Evolutionary conservation across 1,139 yeast species (phyloP).

Genomic region (Scheffersomyces parashehatae): DNA sequence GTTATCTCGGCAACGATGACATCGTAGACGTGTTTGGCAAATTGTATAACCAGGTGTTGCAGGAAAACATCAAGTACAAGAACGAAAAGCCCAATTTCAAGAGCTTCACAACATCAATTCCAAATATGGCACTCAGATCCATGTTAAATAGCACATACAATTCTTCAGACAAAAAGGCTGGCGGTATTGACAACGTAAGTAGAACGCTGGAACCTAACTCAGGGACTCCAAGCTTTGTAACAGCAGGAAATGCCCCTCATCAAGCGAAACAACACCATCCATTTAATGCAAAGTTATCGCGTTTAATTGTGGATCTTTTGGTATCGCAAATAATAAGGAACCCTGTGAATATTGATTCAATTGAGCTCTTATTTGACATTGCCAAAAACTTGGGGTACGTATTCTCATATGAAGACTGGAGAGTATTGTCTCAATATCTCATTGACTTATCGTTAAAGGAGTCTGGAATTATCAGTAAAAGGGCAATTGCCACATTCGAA

Average conservation of each 20-base stretch:
- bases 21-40: constrained; percentile 23
- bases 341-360: constrained; percentile 52
- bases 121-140: constrained; percentile 70
- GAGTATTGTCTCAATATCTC: constrained; percentile 35
- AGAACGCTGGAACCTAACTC: background rate
- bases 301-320: constrained; percentile 18
- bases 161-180: background rate
- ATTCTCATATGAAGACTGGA: constrained; percentile 43
- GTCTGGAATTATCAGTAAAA: constrained; percentile 51
- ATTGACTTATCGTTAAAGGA: constrained; percentile 42
- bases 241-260: background rate
- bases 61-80: constrained; percentile 23
- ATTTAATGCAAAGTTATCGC: constrained; percentile 15
- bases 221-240: background rate
- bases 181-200: background rate
- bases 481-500: constrained; percentile 59
- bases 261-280: constrained; percentile 3
- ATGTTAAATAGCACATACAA: constrained; percentile 40
- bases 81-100: constrained; percentile 23
- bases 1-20: constrained; percentile 26
- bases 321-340: constrained; percentile 14
- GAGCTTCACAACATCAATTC: constrained; percentile 61
- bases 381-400: constrained; percentile 55
- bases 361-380: constrained; percentile 65
- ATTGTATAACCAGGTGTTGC: constrained; percentile 26